A percentile compares a stretch with the other conserved stretches of the same genome.
phyloP scores from a whole-genome alignment of 202 grass and related monocot genomes.

The Dendrocalamus latiflorus region DNA sequence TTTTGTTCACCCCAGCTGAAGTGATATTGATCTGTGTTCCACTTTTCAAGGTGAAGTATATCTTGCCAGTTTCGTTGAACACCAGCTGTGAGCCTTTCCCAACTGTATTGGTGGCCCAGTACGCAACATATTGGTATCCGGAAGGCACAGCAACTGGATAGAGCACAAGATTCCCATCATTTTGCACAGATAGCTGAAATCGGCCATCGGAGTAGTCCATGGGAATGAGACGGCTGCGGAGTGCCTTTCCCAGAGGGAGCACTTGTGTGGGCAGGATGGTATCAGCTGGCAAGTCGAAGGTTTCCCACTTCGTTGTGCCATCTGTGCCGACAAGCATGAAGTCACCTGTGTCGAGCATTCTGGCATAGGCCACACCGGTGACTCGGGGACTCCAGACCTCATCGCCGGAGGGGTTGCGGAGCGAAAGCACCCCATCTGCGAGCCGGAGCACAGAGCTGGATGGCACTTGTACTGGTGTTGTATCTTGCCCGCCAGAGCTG shows the following conservation, averaged over 20 bases:
- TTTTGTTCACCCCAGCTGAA: no score
- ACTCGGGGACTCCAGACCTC: conserved; percentile 22
- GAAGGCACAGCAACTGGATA: no score
- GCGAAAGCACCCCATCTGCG: background rate
- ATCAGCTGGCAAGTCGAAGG: conserved; percentile 40
- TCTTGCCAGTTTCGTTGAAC: conserved; percentile 26
- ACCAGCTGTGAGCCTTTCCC: no score
- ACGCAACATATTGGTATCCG: no score
- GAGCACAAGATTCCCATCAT: no score
- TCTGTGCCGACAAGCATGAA: conserved; percentile 24
- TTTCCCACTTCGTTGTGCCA: conserved; percentile 26
- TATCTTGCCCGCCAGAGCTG: background rate
- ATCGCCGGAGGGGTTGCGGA: background rate
- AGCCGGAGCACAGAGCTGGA: conserved; percentile 15
- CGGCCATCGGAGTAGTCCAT: no score
- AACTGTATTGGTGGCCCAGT: no score
- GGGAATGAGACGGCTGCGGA: no score
- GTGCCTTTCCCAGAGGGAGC: background rate
- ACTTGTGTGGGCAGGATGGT: conserved; percentile 56
- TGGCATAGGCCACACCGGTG: conserved; percentile 2
- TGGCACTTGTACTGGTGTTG: background rate
- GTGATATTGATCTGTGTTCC: no score
- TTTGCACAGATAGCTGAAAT: no score
- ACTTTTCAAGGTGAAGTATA: no score
- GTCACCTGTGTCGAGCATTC: conserved; percentile 43